These are phyloP conservation scores for Puccinia brachypodii DNA, from an alignment of 1,284 basidiomycete genomes.

Conservation along the genomic window DNA sequence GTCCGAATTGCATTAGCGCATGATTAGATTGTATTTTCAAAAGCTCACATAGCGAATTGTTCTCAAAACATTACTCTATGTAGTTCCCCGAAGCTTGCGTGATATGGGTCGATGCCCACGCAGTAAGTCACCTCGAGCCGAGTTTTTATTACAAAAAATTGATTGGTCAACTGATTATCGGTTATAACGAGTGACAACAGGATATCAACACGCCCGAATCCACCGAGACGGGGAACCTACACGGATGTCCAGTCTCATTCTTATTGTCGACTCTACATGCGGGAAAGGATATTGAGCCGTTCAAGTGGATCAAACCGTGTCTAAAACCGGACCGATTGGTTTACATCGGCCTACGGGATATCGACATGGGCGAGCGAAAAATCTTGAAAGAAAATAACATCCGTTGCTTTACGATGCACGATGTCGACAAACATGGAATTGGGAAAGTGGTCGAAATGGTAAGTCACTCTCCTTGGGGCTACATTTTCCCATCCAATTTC, in stretches of 20 bases:
- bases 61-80: constrained; percentile 52
- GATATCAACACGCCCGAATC: constrained; percentile 42
- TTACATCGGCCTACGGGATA: constrained; percentile 93
- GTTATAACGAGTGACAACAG: not conserved
- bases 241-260: constrained; percentile 98
- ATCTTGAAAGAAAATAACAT: constrained; percentile 84
- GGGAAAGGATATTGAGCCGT: constrained; percentile 60
- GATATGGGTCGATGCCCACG: constrained; percentile 70
- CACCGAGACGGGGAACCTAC: constrained; percentile 80
- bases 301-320: constrained; percentile 75
- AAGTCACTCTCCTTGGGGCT: not conserved
- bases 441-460: constrained; percentile 57
- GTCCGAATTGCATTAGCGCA: constrained; percentile 30
- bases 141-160: not conserved
- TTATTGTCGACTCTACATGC: constrained; percentile 61
- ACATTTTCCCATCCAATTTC: not conserved
- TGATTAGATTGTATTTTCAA: not conserved
- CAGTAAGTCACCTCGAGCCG: constrained; percentile 49
- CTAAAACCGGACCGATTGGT: constrained; percentile 74
- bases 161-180: not conserved
- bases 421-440: constrained; percentile 95
- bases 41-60: constrained; percentile 48
- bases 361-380: constrained; percentile 84
- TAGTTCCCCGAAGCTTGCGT: constrained; percentile 69
- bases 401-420: constrained; percentile 96